A percentile compares a stretch with the other conserved stretches of the same genome.
These are phyloP conservation scores for Thamnidium elegans DNA, from an alignment of 192 early-diverging fungal species.

Conservation along the genomic window DNA sequence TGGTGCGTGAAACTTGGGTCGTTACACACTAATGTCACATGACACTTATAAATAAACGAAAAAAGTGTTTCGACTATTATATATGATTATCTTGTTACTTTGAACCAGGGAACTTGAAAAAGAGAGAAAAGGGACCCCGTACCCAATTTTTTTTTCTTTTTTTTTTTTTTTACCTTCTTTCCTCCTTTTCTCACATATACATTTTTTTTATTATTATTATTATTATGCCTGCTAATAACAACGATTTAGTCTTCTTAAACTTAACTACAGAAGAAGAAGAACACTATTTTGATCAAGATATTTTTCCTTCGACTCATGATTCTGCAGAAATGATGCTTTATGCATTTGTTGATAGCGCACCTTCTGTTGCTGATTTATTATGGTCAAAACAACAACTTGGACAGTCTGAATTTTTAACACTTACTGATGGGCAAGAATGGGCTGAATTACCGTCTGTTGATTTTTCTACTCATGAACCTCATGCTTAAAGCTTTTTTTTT, in stretches of 20 bases:
- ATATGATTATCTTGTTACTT: no score
- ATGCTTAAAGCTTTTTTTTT: not conserved
- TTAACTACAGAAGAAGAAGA: not conserved
- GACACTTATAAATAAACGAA: not conserved
- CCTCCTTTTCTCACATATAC: not conserved
- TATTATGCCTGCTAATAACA: not conserved
- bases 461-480: constrained; percentile 21
- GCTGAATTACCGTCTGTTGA: not conserved
- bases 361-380: constrained; percentile 14
- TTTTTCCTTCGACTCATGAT: constrained; percentile 11
- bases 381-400: constrained; percentile 13
- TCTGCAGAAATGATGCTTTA: constrained; percentile 12
- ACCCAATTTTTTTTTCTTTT: not conserved
- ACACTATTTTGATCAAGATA: not conserved
- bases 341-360: constrained; percentile 13
- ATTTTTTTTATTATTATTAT: not conserved
- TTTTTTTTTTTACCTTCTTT: constrained; percentile 2
- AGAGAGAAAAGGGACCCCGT: no score
- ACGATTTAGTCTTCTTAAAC: constrained; percentile 8
- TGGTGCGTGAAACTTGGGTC: not conserved
- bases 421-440: constrained; percentile 12
- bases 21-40: not conserved
- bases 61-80: constrained; percentile 14
- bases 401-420: constrained; percentile 18
- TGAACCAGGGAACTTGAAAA: not conserved